Base-by-base conservation (phyloP, 2,329 filamentous ascomycete species). In the Ophiostoma ulmi region DNA sequence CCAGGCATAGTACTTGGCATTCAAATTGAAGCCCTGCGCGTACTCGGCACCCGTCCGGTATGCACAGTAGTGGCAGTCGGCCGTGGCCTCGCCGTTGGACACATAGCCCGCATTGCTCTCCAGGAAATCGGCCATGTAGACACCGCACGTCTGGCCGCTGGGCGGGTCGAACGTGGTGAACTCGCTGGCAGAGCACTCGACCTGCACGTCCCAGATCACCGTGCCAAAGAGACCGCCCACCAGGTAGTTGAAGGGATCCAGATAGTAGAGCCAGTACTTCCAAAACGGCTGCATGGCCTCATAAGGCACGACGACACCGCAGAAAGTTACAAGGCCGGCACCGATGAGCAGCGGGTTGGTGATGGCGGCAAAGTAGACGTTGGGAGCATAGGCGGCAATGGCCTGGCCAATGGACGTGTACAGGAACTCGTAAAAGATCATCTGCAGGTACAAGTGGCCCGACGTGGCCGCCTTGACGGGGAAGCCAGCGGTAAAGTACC, bases 401-500 rank as follows among this genome's bases (percentile, higher is more conserved):
- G 87, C 85, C 86, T 93, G 88, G 75, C 91, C 87, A 0, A 90
- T 87, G 75, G 93, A 93, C 0, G 90, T 88, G 14, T 85, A 88
- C 67, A 89, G 87, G 78, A 90, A 93, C 73, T 93, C 81, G 76
- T 93, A 84, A 76, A 93, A 86, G 0, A 83, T 90, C 13, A 92
- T 91, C 39, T 92, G 91, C 75, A 92, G 87, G 6, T 85, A 78
- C 0, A 90, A 85, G 73, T 88, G 82, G 72, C 85, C 85, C 3
- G 87, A 87, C 0, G 83, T 82, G n/a, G 83, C 80, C 1, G 91
- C 91, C 76, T 94, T 94, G 72, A 81, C 80, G 78, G 92, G 88
- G 11, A 95, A 85, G 1, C 91, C 92, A 70, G 96, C 87, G 0
- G 93, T 92, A 78, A 94, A 97, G 83, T 97, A 97, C 87, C 91